Conservation (phyloP, 345 rosid genomes). For the Sisymbrium altissimum region DNA sequence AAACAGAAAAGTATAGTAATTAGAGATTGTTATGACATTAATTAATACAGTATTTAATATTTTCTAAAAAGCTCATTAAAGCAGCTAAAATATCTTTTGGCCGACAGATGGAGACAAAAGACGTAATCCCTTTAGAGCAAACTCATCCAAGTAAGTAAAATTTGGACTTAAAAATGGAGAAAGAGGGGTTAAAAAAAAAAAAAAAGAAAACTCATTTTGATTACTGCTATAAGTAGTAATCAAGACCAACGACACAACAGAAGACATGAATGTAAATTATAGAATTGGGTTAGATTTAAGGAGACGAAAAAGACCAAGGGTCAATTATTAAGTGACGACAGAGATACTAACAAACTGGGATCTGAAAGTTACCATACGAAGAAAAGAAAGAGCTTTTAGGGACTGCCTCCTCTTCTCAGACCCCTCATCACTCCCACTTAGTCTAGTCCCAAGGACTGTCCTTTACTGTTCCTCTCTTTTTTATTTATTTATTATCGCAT, state of each 20-base stretch:
- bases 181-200: neutral
- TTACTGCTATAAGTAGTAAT: slow-evolving; percentile 31
- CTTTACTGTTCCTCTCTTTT: slow-evolving; percentile 23
- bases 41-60: neutral
- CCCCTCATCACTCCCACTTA: slow-evolving; percentile 35
- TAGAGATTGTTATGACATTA: neutral
- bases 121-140: neutral
- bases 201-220: neutral
- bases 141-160: neutral
- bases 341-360: slow-evolving; percentile 35
- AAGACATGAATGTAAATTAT: slow-evolving; percentile 23
- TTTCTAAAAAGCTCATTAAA: neutral
- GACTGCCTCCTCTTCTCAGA: slow-evolving; percentile 34
- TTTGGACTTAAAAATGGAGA: neutral
- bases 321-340: slow-evolving; percentile 34
- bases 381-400: slow-evolving; percentile 34
- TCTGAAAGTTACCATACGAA: slow-evolving; percentile 38
- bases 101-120: slow-evolving; percentile 24
- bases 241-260: slow-evolving; percentile 16
- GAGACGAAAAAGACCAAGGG: slow-evolving; percentile 30
- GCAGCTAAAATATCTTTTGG: slow-evolving; percentile 15
- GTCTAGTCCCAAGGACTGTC: slow-evolving; percentile 41
- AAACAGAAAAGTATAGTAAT: neutral
- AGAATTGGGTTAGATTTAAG: slow-evolving; percentile 33
- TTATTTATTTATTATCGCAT: neutral